phyloP scores from a whole-genome alignment of 768 basidiomycete species.

The Phaffia australis region DNA sequence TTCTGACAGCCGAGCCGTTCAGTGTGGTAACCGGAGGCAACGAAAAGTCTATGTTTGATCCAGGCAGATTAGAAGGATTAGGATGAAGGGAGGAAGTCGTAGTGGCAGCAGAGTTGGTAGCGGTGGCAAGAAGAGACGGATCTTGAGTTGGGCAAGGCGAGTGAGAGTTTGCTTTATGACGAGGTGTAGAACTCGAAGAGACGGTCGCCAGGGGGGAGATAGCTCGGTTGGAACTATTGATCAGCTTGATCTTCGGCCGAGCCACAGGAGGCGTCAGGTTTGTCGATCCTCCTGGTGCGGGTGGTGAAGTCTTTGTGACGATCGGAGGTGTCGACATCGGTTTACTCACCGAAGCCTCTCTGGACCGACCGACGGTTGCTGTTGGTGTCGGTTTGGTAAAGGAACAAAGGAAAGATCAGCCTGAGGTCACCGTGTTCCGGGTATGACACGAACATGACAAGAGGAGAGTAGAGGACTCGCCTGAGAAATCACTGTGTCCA shows the following conservation, averaged over 20 bases:
- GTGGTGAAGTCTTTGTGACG: neutral
- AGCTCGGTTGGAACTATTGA: constrained; percentile 1
- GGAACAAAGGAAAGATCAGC: neutral
- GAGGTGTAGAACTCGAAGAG: neutral
- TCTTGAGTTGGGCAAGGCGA: neutral
- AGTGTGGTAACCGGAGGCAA: neutral
- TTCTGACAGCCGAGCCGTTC: neutral
- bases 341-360: neutral
- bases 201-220: neutral
- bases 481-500: neutral
- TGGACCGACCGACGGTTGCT: neutral
- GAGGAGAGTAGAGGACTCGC: neutral
- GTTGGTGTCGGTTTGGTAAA: neutral
- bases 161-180: neutral
- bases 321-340: neutral
- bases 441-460: neutral
- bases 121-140: neutral
- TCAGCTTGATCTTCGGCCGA: constrained; percentile 23
- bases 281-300: neutral
- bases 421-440: neutral
- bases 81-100: neutral
- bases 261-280: neutral
- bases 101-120: neutral
- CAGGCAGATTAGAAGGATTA: neutral
- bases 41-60: constrained; percentile 19